Evolutionary conservation across 2,329 filamentous ascomycete genomes (phyloP), one percentile per base, ranked within the genome.

Genomic region (Fusarium sp.): DNA sequence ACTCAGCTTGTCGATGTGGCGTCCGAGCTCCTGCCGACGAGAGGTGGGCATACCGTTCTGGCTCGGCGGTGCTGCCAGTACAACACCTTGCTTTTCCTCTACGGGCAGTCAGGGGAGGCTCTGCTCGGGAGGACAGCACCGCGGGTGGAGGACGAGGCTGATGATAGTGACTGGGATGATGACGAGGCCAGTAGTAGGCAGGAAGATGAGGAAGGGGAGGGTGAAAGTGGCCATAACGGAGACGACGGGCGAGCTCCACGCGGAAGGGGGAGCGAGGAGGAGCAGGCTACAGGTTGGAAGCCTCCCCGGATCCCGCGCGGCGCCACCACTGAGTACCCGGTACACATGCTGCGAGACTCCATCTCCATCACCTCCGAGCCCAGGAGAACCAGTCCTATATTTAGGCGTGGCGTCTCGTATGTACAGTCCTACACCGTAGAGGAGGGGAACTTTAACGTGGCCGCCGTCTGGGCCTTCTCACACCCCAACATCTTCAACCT

Each of bases 401-500:
- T 55, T 36, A 43, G 52, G 37, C 52, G 27, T 7, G 39, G 52
- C 39, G 27, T 55, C 52, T 55, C 39, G n/a, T 55, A 55, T 16
- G 28, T 55, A 40, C 16, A 53, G 13, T 53, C 50, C 31, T 53
- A 53, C 34, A 53, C 16, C 23, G 34, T 53, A 30, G 50, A 53
- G 50, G 50, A 53, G 34, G 34, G 50, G 16, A 53, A 53, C 50
- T 53, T 53, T 8, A 53, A 53, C 34, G 16, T 53, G 34, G 50
- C 50, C 34, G 34, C 34, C 34, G 34, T 53, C 50, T 53, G 16
- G 50, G 50, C 50, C 50, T 53, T 53, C 34, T 53, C 34, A 30
- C 34, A 53, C 50, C 50, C 50, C 34, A 53, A 53, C 34, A 53
- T 53, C 31, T 53, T 53, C 34, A 53, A 53, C 50, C 50, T 53